Base-by-base conservation (phyloP, 345 rosid species). In the Eucalyptus fibrosa region DNA sequence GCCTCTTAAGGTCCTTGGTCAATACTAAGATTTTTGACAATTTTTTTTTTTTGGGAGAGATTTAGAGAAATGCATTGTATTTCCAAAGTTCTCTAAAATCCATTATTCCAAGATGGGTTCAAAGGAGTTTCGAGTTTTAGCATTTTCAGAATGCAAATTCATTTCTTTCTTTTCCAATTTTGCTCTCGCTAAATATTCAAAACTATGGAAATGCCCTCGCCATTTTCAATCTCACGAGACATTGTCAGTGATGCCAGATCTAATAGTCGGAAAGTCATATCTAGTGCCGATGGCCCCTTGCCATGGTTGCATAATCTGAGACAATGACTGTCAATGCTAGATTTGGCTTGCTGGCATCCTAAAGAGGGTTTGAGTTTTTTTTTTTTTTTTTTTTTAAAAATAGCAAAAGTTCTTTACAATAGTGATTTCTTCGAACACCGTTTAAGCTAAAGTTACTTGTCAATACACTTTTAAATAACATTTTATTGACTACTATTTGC, bases 321-420 rank as follows among this genome's bases (percentile, higher is more conserved):
- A 0, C 3, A 3, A 28, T 26, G 65, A 26, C 1, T 12, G 1
- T 0, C 67, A 60, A 60, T 5, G 8, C 8, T 30, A 28, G 7
- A 60, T 26, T 60, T 28, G 16, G 16, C 8, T 60, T 0, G 2
- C 8, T 1, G 8, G 67, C 15, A 12, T 60, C 67, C 8, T 13
- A 12, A 13, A 6, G 7, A 60, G 15, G 67, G 7, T 26, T 60
- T 60, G 32, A 28, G 67, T 4, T 56, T 2, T 2, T 11, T 59
- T 59, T 59, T 24, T 26, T 26, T 26, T 11, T 59, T 26, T 11
- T 59, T 26, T 1, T n/a, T n/a, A n/a, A n/a, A 11, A 59, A 60
- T 60, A 60, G 15, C 32, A 28, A 60, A 59, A 11, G 2, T 59
- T 59, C 1, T n/a, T n/a, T n/a, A n/a, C n/a, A n/a, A n/a, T n/a